phyloP scores from a whole-genome alignment of 2,329 filamentous ascomycete genomes.

The Raffaelea albimanens region DNA sequence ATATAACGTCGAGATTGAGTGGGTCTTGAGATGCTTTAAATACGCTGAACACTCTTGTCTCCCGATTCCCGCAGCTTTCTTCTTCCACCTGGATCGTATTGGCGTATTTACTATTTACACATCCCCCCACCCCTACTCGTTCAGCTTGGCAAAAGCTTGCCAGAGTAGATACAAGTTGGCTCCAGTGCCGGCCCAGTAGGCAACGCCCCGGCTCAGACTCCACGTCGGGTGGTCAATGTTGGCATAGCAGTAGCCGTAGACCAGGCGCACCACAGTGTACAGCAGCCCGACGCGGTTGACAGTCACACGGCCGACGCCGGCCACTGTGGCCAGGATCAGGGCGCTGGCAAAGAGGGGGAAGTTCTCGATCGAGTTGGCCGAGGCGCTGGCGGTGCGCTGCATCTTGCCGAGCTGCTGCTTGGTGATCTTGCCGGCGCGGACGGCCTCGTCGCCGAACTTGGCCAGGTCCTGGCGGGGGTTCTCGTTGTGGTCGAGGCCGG shows the following conservation, averaged over 20 bases:
- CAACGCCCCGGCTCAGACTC: constrained; percentile 24
- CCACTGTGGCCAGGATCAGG: constrained; percentile 27
- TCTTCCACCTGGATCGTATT: too few species aligned
- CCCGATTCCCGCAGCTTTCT: too few species aligned
- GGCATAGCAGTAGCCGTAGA: constrained; percentile 30
- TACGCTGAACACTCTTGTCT: too few species aligned
- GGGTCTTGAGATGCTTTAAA: too few species aligned
- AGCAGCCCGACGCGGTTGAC: constrained; percentile 28
- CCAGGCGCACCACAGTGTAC: constrained; percentile 30
- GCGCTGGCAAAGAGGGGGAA: constrained; percentile 26
- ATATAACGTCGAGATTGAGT: too few species aligned
- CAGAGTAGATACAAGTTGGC: constrained; percentile 22
- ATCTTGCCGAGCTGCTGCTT: constrained; percentile 29
- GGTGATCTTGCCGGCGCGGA: constrained; percentile 32
- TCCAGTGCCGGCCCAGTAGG: constrained; percentile 35
- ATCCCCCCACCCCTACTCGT: too few species aligned
- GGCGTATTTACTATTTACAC: too few species aligned
- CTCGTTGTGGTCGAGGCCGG: constrained; percentile 35
- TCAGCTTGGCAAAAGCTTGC: not conserved
- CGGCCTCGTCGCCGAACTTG: constrained; percentile 33
- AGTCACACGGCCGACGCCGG: constrained; percentile 22
- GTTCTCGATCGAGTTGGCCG: constrained; percentile 35
- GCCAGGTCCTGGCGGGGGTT: constrained; percentile 34
- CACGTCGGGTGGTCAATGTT: constrained; percentile 23
- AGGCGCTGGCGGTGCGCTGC: constrained; percentile 32